Conservation (phyloP, 148 eudicot species). For the Oxyria digyna region DNA sequence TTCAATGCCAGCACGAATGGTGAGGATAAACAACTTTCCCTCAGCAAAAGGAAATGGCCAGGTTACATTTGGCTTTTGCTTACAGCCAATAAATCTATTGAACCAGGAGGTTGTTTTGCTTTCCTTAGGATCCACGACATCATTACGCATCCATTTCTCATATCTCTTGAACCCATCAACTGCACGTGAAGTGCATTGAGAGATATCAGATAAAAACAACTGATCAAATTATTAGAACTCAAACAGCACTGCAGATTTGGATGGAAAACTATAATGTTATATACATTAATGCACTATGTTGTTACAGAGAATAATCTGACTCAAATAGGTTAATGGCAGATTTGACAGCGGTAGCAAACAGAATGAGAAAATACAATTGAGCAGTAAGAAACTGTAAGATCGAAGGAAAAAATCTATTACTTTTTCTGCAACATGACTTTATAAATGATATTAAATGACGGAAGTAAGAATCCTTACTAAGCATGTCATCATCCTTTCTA, state of each 20-base stretch:
- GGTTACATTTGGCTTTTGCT: conserved; percentile 73
- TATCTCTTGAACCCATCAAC: conserved; percentile 87
- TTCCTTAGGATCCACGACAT: conserved; percentile 48
- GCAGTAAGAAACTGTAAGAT: background rate
- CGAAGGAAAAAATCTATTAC: background rate
- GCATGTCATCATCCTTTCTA: conserved; percentile 54
- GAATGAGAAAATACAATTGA: background rate
- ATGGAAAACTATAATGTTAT: background rate
- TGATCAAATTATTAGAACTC: background rate
- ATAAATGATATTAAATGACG: background rate
- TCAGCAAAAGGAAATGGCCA: conserved; percentile 96
- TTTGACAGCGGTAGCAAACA: background rate
- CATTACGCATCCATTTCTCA: conserved; percentile 84
- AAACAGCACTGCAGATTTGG: background rate
- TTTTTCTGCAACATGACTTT: background rate
- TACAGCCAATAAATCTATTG: conserved; percentile 78
- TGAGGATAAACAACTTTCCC: conserved; percentile 75
- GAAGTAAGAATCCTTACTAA: conserved; percentile 30
- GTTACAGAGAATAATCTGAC: background rate
- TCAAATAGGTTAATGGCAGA: background rate
- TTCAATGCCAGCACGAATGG: conserved; percentile 89
- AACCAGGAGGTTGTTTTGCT: conserved; percentile 83
- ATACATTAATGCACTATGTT: background rate
- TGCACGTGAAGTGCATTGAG: conserved; percentile 16
- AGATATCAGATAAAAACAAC: background rate